These are phyloP conservation scores for Anaeramoeba flamelloides DNA, from an alignment of 78 protist species.

Conservation along the genomic window DNA sequence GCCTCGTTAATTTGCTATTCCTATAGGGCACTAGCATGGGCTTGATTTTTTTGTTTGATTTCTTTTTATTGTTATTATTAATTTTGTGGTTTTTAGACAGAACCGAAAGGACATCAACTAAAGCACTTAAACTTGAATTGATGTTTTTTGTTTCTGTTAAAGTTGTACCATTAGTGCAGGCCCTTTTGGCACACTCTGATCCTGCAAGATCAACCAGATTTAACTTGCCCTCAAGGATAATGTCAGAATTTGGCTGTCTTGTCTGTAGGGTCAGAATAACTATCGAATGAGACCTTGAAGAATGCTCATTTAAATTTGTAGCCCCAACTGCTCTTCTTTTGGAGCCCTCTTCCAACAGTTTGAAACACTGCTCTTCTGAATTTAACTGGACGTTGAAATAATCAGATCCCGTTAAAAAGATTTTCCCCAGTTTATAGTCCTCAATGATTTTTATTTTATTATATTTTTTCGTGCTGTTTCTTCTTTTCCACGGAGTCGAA, in stretches of 20 bases:
- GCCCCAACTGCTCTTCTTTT: neutral
- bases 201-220: conserved; percentile 1
- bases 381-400: no score
- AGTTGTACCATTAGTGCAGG: neutral
- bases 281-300: neutral
- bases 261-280: neutral
- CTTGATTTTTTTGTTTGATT: no score
- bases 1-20: no score
- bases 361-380: neutral
- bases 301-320: neutral
- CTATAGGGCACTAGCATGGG: no score
- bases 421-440: no score
- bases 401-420: no score
- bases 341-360: neutral
- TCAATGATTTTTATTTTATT: no score
- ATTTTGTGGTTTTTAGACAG: no score
- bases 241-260: neutral
- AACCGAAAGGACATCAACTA: neutral
- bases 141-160: neutral
- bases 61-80: no score
- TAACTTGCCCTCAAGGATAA: no score
- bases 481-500: no score
- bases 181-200: neutral
- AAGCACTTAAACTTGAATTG: neutral
- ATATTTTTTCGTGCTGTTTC: no score